phyloP scores from a whole-genome alignment of 1,284 basidiomycete species.

The Bjerkandera adusta region DNA sequence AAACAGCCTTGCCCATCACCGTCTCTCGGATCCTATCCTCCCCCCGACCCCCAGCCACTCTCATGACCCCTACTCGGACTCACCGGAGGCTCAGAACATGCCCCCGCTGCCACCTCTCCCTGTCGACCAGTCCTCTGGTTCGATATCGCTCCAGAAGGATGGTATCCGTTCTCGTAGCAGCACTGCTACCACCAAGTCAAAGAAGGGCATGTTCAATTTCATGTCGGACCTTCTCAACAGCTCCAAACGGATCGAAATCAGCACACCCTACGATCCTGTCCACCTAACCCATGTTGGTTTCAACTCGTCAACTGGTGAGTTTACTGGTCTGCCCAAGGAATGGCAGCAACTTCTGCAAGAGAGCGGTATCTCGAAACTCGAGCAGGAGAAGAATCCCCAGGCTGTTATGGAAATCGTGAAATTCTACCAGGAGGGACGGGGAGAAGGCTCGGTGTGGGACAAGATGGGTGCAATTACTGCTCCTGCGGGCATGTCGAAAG shows the following conservation, averaged over 20 bases:
- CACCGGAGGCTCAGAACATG: slow-evolving; percentile 27
- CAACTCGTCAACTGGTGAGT: slow-evolving; percentile 98
- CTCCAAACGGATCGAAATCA: slow-evolving; percentile 87
- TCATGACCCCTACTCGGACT: slow-evolving; percentile 21
- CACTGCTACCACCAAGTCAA: slow-evolving; percentile 59
- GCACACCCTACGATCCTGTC: slow-evolving; percentile 98
- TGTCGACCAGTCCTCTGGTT: slow-evolving; percentile 25
- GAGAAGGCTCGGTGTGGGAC: slow-evolving; percentile 67
- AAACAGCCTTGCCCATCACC: slow-evolving; percentile 37
- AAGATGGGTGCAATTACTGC: slow-evolving; percentile 64
- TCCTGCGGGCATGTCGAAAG: slow-evolving; percentile 17
- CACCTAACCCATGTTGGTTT: slow-evolving; percentile 99
- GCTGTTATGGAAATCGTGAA: slow-evolving; percentile 99
- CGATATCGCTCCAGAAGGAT: slow-evolving; percentile 27
- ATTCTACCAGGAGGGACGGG: slow-evolving; percentile 90
- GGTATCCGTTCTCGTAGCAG: slow-evolving; percentile 59
- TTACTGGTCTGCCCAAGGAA: slow-evolving; percentile 95
- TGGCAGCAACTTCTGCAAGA: slow-evolving; percentile 99
- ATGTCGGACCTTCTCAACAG: slow-evolving; percentile 74
- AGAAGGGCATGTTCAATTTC: slow-evolving; percentile 75
- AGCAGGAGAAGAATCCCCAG: slow-evolving; percentile 98
- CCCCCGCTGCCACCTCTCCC: slow-evolving; percentile 35
- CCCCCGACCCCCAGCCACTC: slow-evolving; percentile 32
- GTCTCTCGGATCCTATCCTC: slow-evolving; percentile 49
- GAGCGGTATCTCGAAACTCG: slow-evolving; percentile 90